Evolutionary conservation across 805 yeast species (phyloP).

Genomic region (Metschnikowia aberdeeniae): DNA sequence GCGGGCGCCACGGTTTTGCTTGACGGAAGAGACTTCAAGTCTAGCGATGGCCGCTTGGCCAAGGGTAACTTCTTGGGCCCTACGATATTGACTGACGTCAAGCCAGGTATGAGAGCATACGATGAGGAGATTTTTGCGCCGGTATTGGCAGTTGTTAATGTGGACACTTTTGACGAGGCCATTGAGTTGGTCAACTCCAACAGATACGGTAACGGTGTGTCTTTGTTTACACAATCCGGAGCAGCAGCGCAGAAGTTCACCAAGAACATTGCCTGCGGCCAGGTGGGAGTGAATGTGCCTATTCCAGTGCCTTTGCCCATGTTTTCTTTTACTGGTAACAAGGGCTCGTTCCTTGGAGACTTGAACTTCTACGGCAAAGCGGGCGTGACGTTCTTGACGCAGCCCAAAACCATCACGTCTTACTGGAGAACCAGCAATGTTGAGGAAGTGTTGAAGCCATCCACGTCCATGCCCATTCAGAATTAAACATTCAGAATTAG

Average conservation of each 20-base stretch:
- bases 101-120: conserved; percentile 67
- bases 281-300: conserved; percentile 75
- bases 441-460: conserved; percentile 45
- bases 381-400: conserved; percentile 69
- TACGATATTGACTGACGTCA: conserved; percentile 56
- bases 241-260: conserved; percentile 67
- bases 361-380: conserved; percentile 76
- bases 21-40: conserved; percentile 56
- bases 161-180: conserved; percentile 64
- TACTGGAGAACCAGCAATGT: conserved; percentile 59
- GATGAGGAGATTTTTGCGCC: conserved; percentile 80
- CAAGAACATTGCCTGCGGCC: conserved; percentile 67
- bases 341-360: conserved; percentile 73
- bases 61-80: conserved; percentile 73
- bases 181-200: conserved; percentile 56
- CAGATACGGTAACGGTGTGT: conserved; percentile 66
- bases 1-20: conserved; percentile 61
- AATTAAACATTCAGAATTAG: too few relatives aligned
- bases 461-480: conserved; percentile 69
- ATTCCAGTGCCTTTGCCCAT: conserved; percentile 79
- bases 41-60: conserved; percentile 32
- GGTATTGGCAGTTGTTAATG: conserved; percentile 58
- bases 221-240: conserved; percentile 68
- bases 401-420: conserved; percentile 69
- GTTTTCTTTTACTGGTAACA: conserved; percentile 76